A percentile compares a stretch with the other conserved stretches of the same genome.
Evolutionary conservation across 192 early-diverging fungal species (phyloP).

Genomic region (Chytriomyces confervae): DNA sequence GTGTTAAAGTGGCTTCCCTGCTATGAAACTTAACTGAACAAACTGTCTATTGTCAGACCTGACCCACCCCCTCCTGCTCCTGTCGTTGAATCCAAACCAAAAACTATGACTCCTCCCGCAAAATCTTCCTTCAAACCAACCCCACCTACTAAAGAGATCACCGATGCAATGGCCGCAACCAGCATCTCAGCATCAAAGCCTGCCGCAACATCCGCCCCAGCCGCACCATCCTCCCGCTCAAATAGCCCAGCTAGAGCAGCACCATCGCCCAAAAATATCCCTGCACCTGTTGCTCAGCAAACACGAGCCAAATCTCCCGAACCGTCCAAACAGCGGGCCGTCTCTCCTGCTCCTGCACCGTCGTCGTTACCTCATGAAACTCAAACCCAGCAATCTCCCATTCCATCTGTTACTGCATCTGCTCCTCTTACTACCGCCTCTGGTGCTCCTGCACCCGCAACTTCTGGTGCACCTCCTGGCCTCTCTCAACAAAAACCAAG

Average conservation of each 20-base stretch:
- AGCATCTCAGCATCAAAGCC: constrained; percentile 14
- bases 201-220: neutral
- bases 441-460: neutral
- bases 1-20: constrained; percentile 15
- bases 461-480: constrained; percentile 46
- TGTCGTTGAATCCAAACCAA: constrained; percentile 30
- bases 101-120: neutral
- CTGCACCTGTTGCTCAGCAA: constrained; percentile 7
- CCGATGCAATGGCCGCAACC: constrained; percentile 26
- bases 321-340: neutral
- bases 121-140: constrained; percentile 30
- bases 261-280: constrained; percentile 12
- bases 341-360: constrained; percentile 1
- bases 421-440: neutral
- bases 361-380: constrained; percentile 2
- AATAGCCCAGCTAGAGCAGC: constrained; percentile 23
- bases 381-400: constrained; percentile 3
- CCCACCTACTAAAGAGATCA: constrained; percentile 36
- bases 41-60: constrained; percentile 48
- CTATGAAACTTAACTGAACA: constrained; percentile 6
- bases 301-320: constrained; percentile 6
- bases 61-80: constrained; percentile 49
- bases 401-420: neutral
- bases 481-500: constrained; percentile 43
- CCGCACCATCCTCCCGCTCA: constrained; percentile 15